These are phyloP conservation scores for Metarhizium guizhouense DNA, from an alignment of 2,329 filamentous ascomycete species.

Conservation along the genomic window DNA sequence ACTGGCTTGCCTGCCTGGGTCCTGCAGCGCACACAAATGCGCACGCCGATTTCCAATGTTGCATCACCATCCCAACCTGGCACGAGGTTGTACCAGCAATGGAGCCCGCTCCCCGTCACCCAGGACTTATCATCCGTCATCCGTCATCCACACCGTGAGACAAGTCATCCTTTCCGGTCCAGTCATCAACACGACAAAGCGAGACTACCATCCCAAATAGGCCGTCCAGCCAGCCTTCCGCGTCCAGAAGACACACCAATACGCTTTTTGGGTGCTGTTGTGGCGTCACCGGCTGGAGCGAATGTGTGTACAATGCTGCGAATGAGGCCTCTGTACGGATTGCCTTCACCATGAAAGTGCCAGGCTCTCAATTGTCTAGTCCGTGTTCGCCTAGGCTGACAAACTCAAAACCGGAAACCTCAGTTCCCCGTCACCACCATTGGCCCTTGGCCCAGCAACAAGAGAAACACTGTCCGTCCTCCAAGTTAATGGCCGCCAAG, in stretches of 20 bases:
- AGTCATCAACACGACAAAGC: background rate
- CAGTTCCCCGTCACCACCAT: no score
- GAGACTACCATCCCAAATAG: background rate
- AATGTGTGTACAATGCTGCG: background rate
- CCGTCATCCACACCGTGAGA: background rate
- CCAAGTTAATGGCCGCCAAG: no score
- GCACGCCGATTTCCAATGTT: background rate
- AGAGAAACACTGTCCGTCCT: no score
- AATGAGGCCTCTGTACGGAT: background rate
- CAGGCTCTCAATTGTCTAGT: no score
- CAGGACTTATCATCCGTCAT: background rate
- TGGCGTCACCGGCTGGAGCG: background rate
- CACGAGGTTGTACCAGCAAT: slow-evolving; percentile 1
- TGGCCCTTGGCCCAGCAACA: no score
- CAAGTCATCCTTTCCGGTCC: background rate
- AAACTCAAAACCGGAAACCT: no score
- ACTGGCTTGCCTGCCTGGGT: background rate
- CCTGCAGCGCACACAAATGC: background rate
- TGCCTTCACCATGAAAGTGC: background rate
- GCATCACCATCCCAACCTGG: background rate
- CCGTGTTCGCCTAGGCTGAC: no score
- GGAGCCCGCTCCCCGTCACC: background rate
- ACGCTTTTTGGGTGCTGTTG: background rate
- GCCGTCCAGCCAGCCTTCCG: background rate
- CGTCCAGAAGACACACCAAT: background rate